Conservation (phyloP, 1,284 basidiomycete genomes). For the Athelia sp. region DNA sequence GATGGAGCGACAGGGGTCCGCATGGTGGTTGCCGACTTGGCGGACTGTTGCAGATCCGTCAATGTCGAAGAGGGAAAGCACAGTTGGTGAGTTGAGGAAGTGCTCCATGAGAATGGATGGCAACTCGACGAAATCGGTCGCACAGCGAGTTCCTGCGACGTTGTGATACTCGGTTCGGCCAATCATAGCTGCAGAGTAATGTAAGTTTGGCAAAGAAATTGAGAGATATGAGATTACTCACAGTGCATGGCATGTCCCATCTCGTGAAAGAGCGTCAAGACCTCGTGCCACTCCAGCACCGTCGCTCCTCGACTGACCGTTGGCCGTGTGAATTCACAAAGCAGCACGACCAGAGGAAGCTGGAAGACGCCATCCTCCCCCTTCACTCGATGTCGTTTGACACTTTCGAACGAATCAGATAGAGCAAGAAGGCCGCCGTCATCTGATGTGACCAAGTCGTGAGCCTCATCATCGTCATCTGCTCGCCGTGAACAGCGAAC, state of each 20-base stretch:
- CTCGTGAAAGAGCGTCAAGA: conserved; percentile 95
- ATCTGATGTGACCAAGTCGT: conserved; percentile 53
- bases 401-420: conserved; percentile 56
- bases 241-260: conserved; percentile 99
- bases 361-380: conserved; percentile 75
- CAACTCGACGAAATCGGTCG: conserved; percentile 97
- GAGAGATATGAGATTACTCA: conserved; percentile 39
- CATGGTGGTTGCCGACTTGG: conserved; percentile 54
- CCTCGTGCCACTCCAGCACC: conserved; percentile 88
- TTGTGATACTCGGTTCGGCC: conserved; percentile 98
- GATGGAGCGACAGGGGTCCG: conserved; percentile 67
- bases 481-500: conserved; percentile 91
- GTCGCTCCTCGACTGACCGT: conserved; percentile 61
- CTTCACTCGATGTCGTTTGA: conserved; percentile 50
- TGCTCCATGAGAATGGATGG: conserved; percentile 99
- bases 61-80: conserved; percentile 74
- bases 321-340: conserved; percentile 84
- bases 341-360: conserved; percentile 86
- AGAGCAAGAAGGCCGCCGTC: conserved; percentile 32
- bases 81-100: conserved; percentile 80
- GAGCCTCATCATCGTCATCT: conserved; percentile 80
- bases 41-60: conserved; percentile 36
- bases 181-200: conserved; percentile 77
- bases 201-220: conserved; percentile 4
- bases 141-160: conserved; percentile 96